Evolutionary conservation across 306 rosid species (phyloP).

Genomic region (Corylus avellana): DNA sequence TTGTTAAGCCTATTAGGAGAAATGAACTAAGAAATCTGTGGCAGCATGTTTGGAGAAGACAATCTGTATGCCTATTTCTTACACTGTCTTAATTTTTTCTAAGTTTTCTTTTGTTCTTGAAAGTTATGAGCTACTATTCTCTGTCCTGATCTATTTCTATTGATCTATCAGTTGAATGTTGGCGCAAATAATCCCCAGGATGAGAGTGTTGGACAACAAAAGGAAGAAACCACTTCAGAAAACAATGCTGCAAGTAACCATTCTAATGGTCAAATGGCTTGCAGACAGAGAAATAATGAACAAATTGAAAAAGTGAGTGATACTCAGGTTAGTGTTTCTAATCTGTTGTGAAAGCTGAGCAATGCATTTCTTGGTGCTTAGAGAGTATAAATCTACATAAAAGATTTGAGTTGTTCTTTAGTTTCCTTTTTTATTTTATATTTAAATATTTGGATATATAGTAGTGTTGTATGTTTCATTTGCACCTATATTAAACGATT

Average conservation of each 20-base stretch:
- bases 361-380: background rate
- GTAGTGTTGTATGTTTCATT: background rate
- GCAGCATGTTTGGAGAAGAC: slow-evolving; percentile 99
- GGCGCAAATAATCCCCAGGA: slow-evolving; percentile 49
- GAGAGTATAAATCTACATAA: background rate
- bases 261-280: slow-evolving; percentile 61
- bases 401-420: background rate
- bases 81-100: background rate
- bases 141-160: slow-evolving; percentile 18
- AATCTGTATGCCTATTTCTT: slow-evolving; percentile 53
- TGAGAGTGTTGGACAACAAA: slow-evolving; percentile 59
- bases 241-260: slow-evolving; percentile 70
- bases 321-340: slow-evolving; percentile 71
- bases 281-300: slow-evolving; percentile 56
- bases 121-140: slow-evolving; percentile 14
- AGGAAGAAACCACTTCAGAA: slow-evolving; percentile 78
- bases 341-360: slow-evolving; percentile 3
- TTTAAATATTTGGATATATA: background rate
- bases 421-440: background rate
- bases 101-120: background rate
- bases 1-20: slow-evolving; percentile 87
- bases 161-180: slow-evolving; percentile 50
- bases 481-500: background rate
- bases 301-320: slow-evolving; percentile 81
- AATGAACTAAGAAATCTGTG: slow-evolving; percentile 90